Evolutionary conservation across 2,329 filamentous ascomycete species (phyloP), one percentile per base, ranked within the genome.

Genomic region (Tolypocladium ovalisporum): DNA sequence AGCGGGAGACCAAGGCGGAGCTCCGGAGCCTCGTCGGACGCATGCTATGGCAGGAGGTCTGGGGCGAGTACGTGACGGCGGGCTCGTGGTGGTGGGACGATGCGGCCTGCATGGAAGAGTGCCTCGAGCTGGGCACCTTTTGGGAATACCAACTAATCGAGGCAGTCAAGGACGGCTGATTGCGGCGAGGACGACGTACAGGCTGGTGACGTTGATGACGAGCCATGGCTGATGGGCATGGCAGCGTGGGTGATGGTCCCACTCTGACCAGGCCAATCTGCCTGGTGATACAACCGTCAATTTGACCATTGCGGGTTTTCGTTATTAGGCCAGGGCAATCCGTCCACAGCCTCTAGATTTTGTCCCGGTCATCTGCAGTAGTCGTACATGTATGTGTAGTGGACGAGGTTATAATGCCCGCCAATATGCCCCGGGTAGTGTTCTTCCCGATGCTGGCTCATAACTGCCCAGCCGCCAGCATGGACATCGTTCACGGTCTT

Each of bases 41-140:
- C 39, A 77, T 81, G 73, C 69, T 86, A 22, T 86, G 83, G 83
- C 75, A 76, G 63, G 79, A 85, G 63, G 75, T 82, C 15, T 86
- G 83, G 83, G 82, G 83, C 0, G 64, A 66, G 3, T 78, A 75
- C 58, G 76, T 83, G 10, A 75, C 72, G 3, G 75, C 74, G 0
- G 67, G 75, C 6, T 71, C 66, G 49, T 85, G 82, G 82, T 86
- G 83, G 83, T 86, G 83, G 83, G 80, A 86, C 47, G 78, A 84
- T 36, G 68, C 72, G 15, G 73, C 68, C 1, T 81, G 80, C 57
- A 68, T 83, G 2, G 73, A 78, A 44, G 83, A 86, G 66, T 86
- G 83, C 59, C 64, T 76, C 19, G 69, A 76, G 56, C 65, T 79
- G 59, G 76, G 76, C 5, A 86, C 83, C 0, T 74, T 75, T 56